Evolutionary conservation across 306 rosid genomes (phyloP).

Genomic region (Mucuna pruriens): DNA sequence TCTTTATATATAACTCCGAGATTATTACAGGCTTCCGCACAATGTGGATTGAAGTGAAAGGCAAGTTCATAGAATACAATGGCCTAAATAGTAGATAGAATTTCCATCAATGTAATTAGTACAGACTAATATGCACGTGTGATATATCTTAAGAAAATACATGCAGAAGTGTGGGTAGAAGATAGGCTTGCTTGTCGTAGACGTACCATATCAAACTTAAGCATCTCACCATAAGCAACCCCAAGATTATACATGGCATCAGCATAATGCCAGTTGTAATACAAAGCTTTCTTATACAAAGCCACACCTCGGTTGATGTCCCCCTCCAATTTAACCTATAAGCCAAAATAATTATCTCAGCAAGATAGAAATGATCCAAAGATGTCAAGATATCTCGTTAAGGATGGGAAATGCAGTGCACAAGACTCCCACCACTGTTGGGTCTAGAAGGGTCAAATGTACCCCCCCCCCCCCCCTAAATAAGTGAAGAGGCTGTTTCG

Average conservation of each 20-base stretch:
- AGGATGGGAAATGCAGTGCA: background rate
- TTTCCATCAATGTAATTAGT: background rate
- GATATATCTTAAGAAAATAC: constrained; percentile 1
- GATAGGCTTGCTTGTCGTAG: background rate
- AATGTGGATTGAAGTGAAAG: constrained; percentile 96
- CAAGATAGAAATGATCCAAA: constrained; percentile 12
- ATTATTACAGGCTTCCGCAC: constrained; percentile 99
- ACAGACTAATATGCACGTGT: background rate
- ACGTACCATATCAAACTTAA: constrained; percentile 92
- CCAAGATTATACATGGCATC: constrained; percentile 99
- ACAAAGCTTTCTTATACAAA: constrained; percentile 90
- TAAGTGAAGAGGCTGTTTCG: background rate
- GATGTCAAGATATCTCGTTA: constrained; percentile 17
- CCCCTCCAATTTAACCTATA: constrained; percentile 60
- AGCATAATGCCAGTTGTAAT: constrained; percentile 97
- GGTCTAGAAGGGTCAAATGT: no score
- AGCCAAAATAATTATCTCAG: background rate
- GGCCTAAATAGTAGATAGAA: constrained; percentile 61
- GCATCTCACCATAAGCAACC: constrained; percentile 99
- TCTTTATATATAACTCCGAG: constrained; percentile 98
- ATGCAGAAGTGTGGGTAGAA: background rate
- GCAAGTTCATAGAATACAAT: constrained; percentile 98
- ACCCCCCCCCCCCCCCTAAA: no score
- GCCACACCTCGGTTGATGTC: constrained; percentile 89
- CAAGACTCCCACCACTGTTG: background rate